phyloP scores from a whole-genome alignment of 352 stramenopile genomes.

The Pythium guiyangense region DNA sequence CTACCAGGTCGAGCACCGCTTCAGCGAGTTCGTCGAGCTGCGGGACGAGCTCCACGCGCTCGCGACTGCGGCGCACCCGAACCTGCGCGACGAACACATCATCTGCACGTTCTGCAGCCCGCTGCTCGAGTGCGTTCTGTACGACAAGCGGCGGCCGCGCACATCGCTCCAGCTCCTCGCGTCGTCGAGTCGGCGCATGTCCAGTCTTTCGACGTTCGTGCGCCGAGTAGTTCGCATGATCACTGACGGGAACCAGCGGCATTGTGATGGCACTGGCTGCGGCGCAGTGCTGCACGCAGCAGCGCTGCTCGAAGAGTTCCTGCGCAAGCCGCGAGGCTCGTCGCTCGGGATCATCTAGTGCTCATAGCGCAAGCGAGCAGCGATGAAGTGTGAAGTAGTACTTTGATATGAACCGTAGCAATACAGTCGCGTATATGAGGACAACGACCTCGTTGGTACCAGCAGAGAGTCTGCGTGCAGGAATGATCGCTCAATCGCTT shows the following conservation, averaged over 20 bases:
- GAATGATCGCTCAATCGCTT: too few relatives aligned
- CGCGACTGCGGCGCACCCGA: neutral
- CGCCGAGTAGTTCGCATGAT: neutral
- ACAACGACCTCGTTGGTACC: too few relatives aligned
- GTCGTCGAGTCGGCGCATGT: neutral
- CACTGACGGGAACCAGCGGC: neutral
- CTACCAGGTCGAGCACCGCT: constrained; percentile 49
- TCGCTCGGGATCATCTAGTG: constrained; percentile 5
- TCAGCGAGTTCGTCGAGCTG: constrained; percentile 39
- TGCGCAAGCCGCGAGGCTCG: constrained; percentile 1
- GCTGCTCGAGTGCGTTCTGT: neutral
- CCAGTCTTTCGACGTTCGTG: neutral
- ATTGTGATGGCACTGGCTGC: neutral
- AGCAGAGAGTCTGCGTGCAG: too few relatives aligned
- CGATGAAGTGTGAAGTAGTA: too few relatives aligned
- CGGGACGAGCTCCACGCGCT: neutral
- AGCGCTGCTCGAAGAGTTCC: neutral
- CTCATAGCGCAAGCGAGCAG: too few relatives aligned
- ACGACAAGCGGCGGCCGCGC: constrained; percentile 3
- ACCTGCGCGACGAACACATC: neutral
- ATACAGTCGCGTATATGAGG: neutral
- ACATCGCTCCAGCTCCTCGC: neutral
- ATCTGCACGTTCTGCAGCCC: neutral
- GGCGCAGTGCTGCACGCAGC: neutral
- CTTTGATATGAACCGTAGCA: too few relatives aligned